Evolutionary conservation across 2,329 filamentous ascomycete genomes (phyloP), one percentile per base, ranked within the genome.

Genomic region (Metarhizium guizhouense): DNA sequence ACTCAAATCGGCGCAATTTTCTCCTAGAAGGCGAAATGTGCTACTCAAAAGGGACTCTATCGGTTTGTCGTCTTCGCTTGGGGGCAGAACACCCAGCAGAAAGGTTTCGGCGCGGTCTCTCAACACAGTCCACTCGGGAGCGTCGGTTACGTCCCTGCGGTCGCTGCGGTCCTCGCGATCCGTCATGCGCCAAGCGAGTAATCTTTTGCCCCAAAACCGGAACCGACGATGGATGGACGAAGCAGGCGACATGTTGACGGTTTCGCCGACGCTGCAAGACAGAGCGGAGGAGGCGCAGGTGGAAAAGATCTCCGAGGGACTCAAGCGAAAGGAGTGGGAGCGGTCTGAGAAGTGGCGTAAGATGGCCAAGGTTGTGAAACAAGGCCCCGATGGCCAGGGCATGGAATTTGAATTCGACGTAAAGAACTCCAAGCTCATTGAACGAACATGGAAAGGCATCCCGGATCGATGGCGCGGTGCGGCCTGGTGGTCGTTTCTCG

Each of bases 381-480:
- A 70, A n/a, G 77, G 76, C 43, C 72, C 67, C 43, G 74, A 80
- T 64, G 83, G 83, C 51, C 75, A 81, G 66, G 83, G 82, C 55
- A 84, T 83, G 72, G 73, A 83, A 58, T 85, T 83, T 64, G 87
- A 91, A 54, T 97, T 97, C 67, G 91, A 96, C 70, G 81, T 82
- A 42, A 84, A 80, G 60, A 88, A 87, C 67, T 79, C 88, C n/a
- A 92, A 96, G 69, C 76, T 99, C 47, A 85, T 96, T 57, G 87
- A 92, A 61, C 83, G 94, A 55, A 95, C 91, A 1, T 99, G 94
- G 94, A 99, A 99, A 69, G 94, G 94, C 34, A 96, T 99, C 60
- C 94, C 94, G 0, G 94, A 99, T 71, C 85, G 90, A 59, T 99
- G 94, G 94, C 87, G 94, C 53, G 83, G 87, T 36, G 87, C 90